These are phyloP conservation scores for Aspergillus japonicus DNA, from an alignment of 2,329 filamentous ascomycete species.

Conservation along the genomic window DNA sequence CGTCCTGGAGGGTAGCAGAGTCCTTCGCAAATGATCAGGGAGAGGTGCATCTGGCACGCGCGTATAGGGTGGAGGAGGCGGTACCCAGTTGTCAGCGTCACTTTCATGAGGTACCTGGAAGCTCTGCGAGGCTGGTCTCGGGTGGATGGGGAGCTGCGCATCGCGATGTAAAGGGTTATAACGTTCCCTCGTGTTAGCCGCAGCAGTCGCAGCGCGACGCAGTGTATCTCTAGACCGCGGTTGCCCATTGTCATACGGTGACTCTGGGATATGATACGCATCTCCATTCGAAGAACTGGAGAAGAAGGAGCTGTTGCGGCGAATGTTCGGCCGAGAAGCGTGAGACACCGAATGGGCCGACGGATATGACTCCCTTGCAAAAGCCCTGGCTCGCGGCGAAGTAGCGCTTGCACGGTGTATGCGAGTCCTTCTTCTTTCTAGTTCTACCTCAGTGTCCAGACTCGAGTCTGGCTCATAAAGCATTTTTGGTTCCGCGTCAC, in stretches of 20 bases:
- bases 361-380: constrained; percentile 25
- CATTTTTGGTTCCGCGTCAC: constrained; percentile 65
- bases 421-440: constrained; percentile 72
- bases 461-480: constrained; percentile 73
- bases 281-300: constrained; percentile 28
- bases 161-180: constrained; percentile 54
- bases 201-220: constrained; percentile 70
- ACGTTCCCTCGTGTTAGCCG: constrained; percentile 68
- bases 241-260: constrained; percentile 69
- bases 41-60: constrained; percentile 37
- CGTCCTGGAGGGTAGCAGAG: constrained; percentile 31
- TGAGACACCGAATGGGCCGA: constrained; percentile 20
- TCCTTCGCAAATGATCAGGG: constrained; percentile 37
- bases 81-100: constrained; percentile 85
- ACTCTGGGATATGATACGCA: constrained; percentile 62
- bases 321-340: constrained; percentile 15
- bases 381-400: constrained; percentile 28
- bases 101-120: constrained; percentile 76
- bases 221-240: constrained; percentile 69
- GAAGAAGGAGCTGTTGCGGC: constrained; percentile 29
- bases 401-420: constrained; percentile 55
- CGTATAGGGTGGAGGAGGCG: constrained; percentile 74
- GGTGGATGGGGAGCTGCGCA: constrained; percentile 44
- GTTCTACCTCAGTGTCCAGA: constrained; percentile 73
- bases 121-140: constrained; percentile 9